These are phyloP conservation scores for Xylaria sp. DNA, from an alignment of 2,329 filamentous ascomycete species.

Conservation along the genomic window DNA sequence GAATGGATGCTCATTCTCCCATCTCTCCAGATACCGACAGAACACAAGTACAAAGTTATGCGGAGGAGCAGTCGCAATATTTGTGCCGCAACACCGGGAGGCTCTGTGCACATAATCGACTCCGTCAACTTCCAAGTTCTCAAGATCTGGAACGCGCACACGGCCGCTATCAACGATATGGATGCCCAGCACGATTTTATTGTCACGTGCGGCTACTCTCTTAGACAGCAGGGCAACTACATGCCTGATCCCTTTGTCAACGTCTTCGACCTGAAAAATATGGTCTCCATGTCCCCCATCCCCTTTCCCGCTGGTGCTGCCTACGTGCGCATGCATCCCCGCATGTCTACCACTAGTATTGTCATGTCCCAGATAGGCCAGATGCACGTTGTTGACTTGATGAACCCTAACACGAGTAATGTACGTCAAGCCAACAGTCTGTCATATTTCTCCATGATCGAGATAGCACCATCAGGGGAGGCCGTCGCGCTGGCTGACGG, in stretches of 20 bases:
- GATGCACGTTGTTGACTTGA: slow-evolving; percentile 93
- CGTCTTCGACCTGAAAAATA: slow-evolving; percentile 92
- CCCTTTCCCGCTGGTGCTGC: slow-evolving; percentile 92
- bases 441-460: slow-evolving; percentile 76
- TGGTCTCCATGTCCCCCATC: slow-evolving; percentile 86
- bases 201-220: slow-evolving; percentile 91
- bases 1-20: not conserved
- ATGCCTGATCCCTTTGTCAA: slow-evolving; percentile 94
- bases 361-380: slow-evolving; percentile 91
- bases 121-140: slow-evolving; percentile 76
- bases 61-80: slow-evolving; percentile 82
- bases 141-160: slow-evolving; percentile 90
- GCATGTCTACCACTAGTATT: slow-evolving; percentile 92
- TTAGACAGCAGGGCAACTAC: slow-evolving; percentile 77
- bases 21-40: slow-evolving; percentile 64
- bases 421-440: slow-evolving; percentile 82
- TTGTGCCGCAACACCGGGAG: slow-evolving; percentile 84
- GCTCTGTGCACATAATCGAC: slow-evolving; percentile 85
- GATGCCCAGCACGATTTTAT: slow-evolving; percentile 95
- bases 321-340: slow-evolving; percentile 94
- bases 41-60: slow-evolving; percentile 88
- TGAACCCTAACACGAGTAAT: slow-evolving; percentile 88
- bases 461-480: slow-evolving; percentile 87
- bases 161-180: slow-evolving; percentile 91
- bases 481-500: slow-evolving; percentile 81